These are phyloP conservation scores for Fomitopsis serialis DNA, from an alignment of 768 basidiomycete genomes.

Conservation along the genomic window DNA sequence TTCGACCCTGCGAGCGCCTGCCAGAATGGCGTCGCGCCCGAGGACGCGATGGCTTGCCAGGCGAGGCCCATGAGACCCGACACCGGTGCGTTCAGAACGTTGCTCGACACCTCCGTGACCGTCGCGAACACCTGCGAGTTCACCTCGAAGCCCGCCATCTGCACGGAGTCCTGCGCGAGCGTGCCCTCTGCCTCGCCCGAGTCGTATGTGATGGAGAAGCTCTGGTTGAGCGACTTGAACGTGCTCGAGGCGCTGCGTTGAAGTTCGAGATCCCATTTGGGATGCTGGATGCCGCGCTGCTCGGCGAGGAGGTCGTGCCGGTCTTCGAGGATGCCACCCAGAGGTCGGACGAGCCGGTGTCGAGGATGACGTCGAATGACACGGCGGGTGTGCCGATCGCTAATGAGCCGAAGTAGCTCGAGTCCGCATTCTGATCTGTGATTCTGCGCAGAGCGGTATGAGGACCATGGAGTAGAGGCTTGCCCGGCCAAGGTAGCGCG, in stretches of 20 bases:
- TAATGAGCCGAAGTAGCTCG: slow-evolving; percentile 71
- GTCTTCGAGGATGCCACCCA: slow-evolving; percentile 66
- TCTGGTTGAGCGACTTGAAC: slow-evolving; percentile 46
- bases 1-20: slow-evolving; percentile 54
- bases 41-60: slow-evolving; percentile 68
- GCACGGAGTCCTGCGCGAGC: slow-evolving; percentile 69
- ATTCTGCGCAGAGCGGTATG: slow-evolving; percentile 34
- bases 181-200: slow-evolving; percentile 70
- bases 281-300: slow-evolving; percentile 8
- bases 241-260: slow-evolving; percentile 45
- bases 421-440: slow-evolving; percentile 60
- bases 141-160: slow-evolving; percentile 87
- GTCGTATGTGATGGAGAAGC: slow-evolving; percentile 76
- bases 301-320: slow-evolving; percentile 20
- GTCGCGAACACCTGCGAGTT: slow-evolving; percentile 65
- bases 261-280: slow-evolving; percentile 4
- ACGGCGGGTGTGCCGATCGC: slow-evolving; percentile 80
- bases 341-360: slow-evolving; percentile 87
- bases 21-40: slow-evolving; percentile 78
- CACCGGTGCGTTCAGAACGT: slow-evolving; percentile 62
- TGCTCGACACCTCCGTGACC: slow-evolving; percentile 46
- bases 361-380: slow-evolving; percentile 80
- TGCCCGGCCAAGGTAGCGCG: no score
- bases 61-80: slow-evolving; percentile 88
- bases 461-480: no score